A percentile compares a stretch with the other conserved stretches of the same genome.
These are phyloP conservation scores for Silene uniflora DNA, from an alignment of 148 eudicot species.

Conservation along the genomic window DNA sequence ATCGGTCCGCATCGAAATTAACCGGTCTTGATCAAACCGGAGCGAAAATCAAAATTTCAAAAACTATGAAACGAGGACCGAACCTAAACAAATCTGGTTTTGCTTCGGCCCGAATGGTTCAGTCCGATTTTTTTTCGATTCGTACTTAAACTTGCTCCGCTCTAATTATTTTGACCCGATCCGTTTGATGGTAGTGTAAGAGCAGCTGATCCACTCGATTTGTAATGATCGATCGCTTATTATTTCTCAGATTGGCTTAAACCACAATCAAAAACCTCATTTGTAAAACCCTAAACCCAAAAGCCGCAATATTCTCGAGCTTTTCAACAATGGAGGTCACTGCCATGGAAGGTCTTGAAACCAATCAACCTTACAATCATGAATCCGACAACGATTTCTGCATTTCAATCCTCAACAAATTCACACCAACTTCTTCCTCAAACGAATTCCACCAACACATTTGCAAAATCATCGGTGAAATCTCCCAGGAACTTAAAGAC, in stretches of 20 bases:
- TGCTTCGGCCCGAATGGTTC: too few relatives aligned
- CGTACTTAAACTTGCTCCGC: too few relatives aligned
- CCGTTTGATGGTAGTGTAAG: too few relatives aligned
- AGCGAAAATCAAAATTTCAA: too few relatives aligned
- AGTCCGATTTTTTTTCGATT: too few relatives aligned
- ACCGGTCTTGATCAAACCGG: too few relatives aligned
- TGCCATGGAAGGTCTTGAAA: conserved; percentile 37
- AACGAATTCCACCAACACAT: conserved; percentile 60
- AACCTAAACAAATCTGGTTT: too few relatives aligned
- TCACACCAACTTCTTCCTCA: conserved; percentile 27
- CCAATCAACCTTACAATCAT: conserved; percentile 15
- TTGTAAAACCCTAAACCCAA: conserved; percentile 12
- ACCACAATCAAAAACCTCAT: background rate
- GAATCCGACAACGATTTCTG: conserved; percentile 38
- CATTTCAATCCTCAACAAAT: conserved; percentile 38
- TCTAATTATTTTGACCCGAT: too few relatives aligned
- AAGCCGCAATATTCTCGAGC: background rate
- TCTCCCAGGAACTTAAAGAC: conserved; percentile 67
- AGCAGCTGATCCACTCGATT: too few relatives aligned
- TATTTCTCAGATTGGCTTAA: too few relatives aligned
- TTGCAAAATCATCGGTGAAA: conserved; percentile 66
- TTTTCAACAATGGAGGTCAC: conserved; percentile 17
- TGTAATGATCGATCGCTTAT: background rate
- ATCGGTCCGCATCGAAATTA: too few relatives aligned
- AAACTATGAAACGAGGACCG: too few relatives aligned